phyloP scores from a whole-genome alignment of 225 moss, liverwort and hornwort genomes.

The Lunularia cruciata region DNA sequence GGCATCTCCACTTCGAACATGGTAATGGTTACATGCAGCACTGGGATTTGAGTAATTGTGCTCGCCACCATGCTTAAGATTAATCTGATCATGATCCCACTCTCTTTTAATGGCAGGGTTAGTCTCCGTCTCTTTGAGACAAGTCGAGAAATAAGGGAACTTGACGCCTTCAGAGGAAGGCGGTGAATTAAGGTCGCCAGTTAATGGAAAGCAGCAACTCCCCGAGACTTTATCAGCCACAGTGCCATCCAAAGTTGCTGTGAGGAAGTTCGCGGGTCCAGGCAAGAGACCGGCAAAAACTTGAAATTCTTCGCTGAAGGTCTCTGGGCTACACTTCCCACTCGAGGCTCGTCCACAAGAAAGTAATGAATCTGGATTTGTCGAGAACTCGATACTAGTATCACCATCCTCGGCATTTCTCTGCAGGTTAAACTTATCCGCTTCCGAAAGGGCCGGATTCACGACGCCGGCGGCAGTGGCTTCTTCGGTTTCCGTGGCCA shows the following conservation, averaged over 20 bases:
- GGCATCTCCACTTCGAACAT: constrained; percentile 32
- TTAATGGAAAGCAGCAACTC: not conserved
- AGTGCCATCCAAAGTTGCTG: too few species aligned
- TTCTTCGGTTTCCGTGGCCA: not conserved
- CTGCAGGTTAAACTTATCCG: not conserved
- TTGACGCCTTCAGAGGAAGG: not conserved
- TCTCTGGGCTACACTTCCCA: not conserved
- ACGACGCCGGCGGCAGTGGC: not conserved
- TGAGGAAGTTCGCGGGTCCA: not conserved
- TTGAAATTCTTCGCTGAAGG: constrained; percentile 26
- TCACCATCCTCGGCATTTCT: not conserved
- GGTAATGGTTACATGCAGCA: constrained; percentile 22
- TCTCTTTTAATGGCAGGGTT: constrained; percentile 30
- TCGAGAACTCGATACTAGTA: not conserved
- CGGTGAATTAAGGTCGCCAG: constrained; percentile 4
- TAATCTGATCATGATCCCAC: constrained; percentile 23
- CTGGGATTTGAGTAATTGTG: not conserved
- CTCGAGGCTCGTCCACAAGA: not conserved
- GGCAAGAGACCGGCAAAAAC: constrained; percentile 29
- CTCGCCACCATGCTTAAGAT: not conserved
- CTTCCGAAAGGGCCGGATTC: not conserved
- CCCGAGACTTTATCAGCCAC: not conserved
- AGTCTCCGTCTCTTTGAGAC: constrained; percentile 17
- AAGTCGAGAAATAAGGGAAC: not conserved
- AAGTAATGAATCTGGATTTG: not conserved